Evolutionary conservation across 352 stramenopile species (phyloP), one percentile per base, ranked within the genome.

Genomic region (Stephanocyclus meneghinianus): DNA sequence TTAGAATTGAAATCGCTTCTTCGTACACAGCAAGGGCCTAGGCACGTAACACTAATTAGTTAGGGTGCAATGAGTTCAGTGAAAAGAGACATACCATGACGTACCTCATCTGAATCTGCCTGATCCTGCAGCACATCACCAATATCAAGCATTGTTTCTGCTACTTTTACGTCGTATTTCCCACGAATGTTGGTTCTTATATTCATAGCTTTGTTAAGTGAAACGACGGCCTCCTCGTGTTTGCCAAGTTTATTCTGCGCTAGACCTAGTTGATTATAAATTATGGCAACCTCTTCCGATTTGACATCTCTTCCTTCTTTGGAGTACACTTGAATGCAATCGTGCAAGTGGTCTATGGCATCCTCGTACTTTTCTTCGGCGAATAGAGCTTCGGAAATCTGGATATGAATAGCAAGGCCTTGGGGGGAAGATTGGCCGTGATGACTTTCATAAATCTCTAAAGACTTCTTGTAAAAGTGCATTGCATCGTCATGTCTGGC

Each of bases 11-110:
- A n/a, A 88, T 84, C 9, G 74, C 74, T 65, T 80, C 59, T 57
- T 88, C 76, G 55, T 84, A 88, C 9, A 82, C 53, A 62, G 67
- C 18, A 42, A 82, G 79, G 1, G 76, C 75, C 65, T 86, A 21
- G 11, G 65, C 48, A n/a, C 18, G 51, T 60, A 56, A 30, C 1
- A 47, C 44, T n/a, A 57, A 53, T 50, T 45, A 30, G 55, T 21
- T 32, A 30, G 30, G 16, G 48, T 32, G 55, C 26, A 21, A 45
- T 63, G 11, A 3, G 3, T 18, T 5, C 2, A 7, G 7, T 45
- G 11, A 10, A 45, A 18, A 2, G 45, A 45, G n/a, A 8, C 26
- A 47, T 21, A 63, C n/a, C 37, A 32, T 35, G 63, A 68, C 71
- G 62, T 78, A 83, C 74, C 81, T 87, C 71, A 44, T 85, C 76